Base-by-base conservation (phyloP, 768 basidiomycete genomes). In the Leccinum uliginosum region DNA sequence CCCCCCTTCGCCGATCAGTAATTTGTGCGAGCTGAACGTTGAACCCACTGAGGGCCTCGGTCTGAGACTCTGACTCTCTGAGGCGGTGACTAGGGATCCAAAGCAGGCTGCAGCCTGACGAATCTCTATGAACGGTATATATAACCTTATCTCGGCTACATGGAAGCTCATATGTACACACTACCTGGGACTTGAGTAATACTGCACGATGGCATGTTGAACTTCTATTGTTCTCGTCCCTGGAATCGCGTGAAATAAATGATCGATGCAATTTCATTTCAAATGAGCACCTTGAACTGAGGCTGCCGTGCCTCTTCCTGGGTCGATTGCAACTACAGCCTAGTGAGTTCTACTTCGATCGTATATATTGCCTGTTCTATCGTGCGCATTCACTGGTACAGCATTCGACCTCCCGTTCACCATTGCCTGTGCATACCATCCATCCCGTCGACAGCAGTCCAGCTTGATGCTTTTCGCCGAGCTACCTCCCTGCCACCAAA, bases 371-470 rank as follows among this genome's bases (percentile, higher is more conserved):
- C 10, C 5, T 61, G 43, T 51, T 53, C 24, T 27, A 35, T 14
- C n/a, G 5, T 21, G 47, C 35, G 19, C 29, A 35, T 44, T 32
- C 44, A 46, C n/a, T 11, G 44, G 27, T 52, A 56, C 56, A 49
- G 11, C 23, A 44, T 46, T 55, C 34, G 29, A 46, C 47, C 50
- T 6, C 32, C 51, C 48, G 15, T 44, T 29, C 48, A n/a, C 24
- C 19, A 38, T 53, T 38, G 19, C 40, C 27, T 30, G 46, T 46
- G 55, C n/a, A 17, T 35, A 19, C 49, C 12, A 32, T 61, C 50
- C 54, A 47, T 63, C 58, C 56, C 48, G 48, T 63, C 66, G 15
- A 57, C 30, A 45, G 47, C 19, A 10, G 51, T 59, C 66, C 69
- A 66, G 43, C 56, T 58, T 0, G 51, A 57, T 29, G 55, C 61